Conservation (phyloP, 106 monocot genomes). For the Dioscorea zingiberensis region DNA sequence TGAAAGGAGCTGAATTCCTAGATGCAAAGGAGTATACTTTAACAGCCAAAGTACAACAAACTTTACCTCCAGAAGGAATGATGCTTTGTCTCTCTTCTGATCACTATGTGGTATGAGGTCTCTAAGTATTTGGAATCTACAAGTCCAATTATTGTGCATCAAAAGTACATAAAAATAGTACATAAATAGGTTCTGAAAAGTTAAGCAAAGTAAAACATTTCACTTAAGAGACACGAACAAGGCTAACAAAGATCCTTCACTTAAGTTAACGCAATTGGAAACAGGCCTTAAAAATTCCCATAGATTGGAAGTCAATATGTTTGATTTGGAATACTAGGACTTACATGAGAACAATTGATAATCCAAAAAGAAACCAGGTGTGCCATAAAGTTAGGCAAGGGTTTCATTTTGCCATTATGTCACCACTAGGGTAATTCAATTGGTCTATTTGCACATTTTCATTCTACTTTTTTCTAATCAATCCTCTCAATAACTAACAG, state of each 20-base stretch:
- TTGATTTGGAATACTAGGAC: too few species aligned
- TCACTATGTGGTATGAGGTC: slow-evolving; percentile 53
- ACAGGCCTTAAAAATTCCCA: too few species aligned
- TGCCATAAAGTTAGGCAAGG: neutral
- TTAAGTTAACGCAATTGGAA: too few species aligned
- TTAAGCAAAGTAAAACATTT: neutral
- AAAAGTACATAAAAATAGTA: neutral
- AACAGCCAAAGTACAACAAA: too few species aligned
- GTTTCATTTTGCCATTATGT: neutral
- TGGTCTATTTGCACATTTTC: neutral
- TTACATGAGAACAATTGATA: neutral
- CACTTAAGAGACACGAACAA: too few species aligned
- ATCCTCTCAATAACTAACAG: too few species aligned
- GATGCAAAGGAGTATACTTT: too few species aligned
- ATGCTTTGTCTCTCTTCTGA: slow-evolving; percentile 73
- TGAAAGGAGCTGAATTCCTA: neutral
- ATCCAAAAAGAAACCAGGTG: neutral
- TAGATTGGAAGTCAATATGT: too few species aligned
- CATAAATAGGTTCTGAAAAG: neutral
- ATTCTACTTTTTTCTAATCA: neutral
- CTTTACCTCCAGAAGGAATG: slow-evolving; percentile 51
- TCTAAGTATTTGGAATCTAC: slow-evolving; percentile 42
- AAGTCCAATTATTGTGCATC: neutral
- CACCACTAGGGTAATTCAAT: neutral
- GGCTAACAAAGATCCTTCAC: too few species aligned